Evolutionary conservation across 306 rosid genomes (phyloP).

Genomic region (Myrica gale): DNA sequence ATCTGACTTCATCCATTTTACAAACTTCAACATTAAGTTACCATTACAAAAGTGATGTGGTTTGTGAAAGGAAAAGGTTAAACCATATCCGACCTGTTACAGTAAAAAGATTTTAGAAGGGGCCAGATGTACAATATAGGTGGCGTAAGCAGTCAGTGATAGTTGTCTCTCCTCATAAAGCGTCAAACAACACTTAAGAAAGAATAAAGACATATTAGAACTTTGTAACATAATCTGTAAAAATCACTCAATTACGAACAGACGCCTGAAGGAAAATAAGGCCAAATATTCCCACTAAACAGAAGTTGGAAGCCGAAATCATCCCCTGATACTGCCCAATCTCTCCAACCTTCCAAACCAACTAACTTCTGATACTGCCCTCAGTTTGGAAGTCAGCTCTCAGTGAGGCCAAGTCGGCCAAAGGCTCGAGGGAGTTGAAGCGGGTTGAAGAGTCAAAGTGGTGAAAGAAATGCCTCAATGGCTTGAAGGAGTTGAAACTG

Average conservation of each 20-base stretch:
- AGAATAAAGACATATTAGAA: background rate
- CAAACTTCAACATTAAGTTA: background rate
- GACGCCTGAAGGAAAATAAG: background rate
- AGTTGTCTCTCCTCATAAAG: background rate
- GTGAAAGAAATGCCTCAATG: too few species aligned
- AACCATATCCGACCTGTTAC: background rate
- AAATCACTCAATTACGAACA: conserved; percentile 1
- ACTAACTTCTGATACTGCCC: too few species aligned
- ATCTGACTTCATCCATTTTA: background rate
- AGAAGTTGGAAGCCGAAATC: too few species aligned
- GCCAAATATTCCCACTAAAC: background rate
- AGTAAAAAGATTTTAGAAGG: conserved; percentile 16
- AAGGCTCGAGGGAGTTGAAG: too few species aligned
- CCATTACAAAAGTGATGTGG: background rate
- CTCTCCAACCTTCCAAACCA: too few species aligned
- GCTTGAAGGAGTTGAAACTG: too few species aligned
- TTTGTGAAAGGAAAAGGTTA: conserved; percentile 4
- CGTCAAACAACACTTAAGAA: background rate
- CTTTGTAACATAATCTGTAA: background rate
- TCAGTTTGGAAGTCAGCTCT: too few species aligned
- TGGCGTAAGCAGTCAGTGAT: background rate
- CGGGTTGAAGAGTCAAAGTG: too few species aligned
- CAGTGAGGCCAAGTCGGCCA: too few species aligned
- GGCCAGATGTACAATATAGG: background rate
- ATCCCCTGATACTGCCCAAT: too few species aligned